A percentile compares a stretch with the other conserved stretches of the same genome.
phyloP scores from a whole-genome alignment of 352 stramenopile species.

The Globisporangium spiculum region DNA sequence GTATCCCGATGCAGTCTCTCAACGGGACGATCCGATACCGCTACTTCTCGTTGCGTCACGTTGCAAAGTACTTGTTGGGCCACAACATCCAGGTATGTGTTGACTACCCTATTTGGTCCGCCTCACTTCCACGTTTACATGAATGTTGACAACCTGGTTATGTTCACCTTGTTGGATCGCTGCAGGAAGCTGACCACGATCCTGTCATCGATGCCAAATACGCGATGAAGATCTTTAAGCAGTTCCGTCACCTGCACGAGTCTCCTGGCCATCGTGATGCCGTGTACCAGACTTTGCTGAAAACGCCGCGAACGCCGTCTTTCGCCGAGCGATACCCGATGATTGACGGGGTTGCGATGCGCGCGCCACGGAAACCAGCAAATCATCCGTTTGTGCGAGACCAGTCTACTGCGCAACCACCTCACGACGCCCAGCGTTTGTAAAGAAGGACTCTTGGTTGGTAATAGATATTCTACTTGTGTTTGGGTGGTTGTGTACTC shows the following conservation, averaged over 20 bases:
- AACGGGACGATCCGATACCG: conserved; percentile 78
- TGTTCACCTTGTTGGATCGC: background rate
- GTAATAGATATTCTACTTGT: conserved; percentile 22
- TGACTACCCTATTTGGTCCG: background rate
- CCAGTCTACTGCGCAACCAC: background rate
- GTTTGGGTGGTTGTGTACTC: conserved; percentile 7
- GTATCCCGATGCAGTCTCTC: conserved; percentile 66
- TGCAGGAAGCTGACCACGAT: conserved; percentile 73
- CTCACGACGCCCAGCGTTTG: conserved; percentile 7
- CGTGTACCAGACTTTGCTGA: conserved; percentile 77
- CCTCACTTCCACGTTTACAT: background rate
- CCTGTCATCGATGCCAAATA: conserved; percentile 84
- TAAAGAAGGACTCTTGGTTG: conserved; percentile 2
- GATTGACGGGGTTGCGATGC: conserved; percentile 84
- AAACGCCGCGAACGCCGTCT: conserved; percentile 79
- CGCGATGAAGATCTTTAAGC: conserved; percentile 89
- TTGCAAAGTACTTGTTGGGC: conserved; percentile 79
- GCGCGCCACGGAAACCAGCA: conserved; percentile 54
- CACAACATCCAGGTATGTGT: conserved; percentile 65
- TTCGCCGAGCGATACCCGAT: conserved; percentile 80
- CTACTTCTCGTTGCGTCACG: conserved; percentile 84
- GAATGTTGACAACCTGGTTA: background rate
- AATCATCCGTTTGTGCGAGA: conserved; percentile 38
- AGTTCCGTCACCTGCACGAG: conserved; percentile 81
- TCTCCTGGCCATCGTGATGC: conserved; percentile 68